Evolutionary conservation across 1,284 basidiomycete species (phyloP).

Genomic region (Kwoniella shivajii): DNA sequence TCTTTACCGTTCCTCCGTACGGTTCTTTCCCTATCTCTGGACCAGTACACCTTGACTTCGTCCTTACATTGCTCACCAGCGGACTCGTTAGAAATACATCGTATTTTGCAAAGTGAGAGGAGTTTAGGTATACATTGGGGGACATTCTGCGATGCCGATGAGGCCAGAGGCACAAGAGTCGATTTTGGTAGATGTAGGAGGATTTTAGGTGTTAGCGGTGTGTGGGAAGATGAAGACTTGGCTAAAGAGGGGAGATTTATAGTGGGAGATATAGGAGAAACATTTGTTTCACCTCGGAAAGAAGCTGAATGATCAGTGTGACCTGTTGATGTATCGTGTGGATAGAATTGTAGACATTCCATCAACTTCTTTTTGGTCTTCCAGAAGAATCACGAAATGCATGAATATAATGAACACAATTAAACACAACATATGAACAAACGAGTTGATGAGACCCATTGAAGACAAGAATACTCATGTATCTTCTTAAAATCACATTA

Average conservation of each 20-base stretch:
- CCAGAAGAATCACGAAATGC: too few relatives aligned
- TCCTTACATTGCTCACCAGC: constrained; percentile 50
- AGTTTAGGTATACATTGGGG: constrained; percentile 53
- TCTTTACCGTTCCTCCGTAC: constrained; percentile 52
- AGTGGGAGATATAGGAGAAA: constrained; percentile 50
- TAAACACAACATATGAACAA: background rate
- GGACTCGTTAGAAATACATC: constrained; percentile 50
- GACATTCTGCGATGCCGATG: constrained; percentile 52
- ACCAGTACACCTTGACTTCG: constrained; percentile 54
- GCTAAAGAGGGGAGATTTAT: constrained; percentile 40
- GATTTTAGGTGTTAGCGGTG: constrained; percentile 27
- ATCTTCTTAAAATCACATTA: too few relatives aligned
- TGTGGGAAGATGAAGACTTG: constrained; percentile 32
- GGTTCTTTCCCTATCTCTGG: constrained; percentile 47
- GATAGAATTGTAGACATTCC: too few relatives aligned
- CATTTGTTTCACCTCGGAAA: constrained; percentile 30
- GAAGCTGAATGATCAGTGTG: background rate
- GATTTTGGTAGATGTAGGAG: constrained; percentile 48
- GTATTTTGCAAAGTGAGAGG: constrained; percentile 36
- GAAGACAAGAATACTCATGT: background rate
- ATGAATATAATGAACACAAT: too few relatives aligned
- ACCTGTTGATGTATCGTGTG: too few relatives aligned
- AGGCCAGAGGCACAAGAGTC: constrained; percentile 49
- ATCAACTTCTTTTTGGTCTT: too few relatives aligned
- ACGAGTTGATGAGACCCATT: background rate